A percentile compares a stretch with the other conserved stretches of the same genome.
Conservation (phyloP, 441 rosid genomes). For the Aleurites moluccanus region DNA sequence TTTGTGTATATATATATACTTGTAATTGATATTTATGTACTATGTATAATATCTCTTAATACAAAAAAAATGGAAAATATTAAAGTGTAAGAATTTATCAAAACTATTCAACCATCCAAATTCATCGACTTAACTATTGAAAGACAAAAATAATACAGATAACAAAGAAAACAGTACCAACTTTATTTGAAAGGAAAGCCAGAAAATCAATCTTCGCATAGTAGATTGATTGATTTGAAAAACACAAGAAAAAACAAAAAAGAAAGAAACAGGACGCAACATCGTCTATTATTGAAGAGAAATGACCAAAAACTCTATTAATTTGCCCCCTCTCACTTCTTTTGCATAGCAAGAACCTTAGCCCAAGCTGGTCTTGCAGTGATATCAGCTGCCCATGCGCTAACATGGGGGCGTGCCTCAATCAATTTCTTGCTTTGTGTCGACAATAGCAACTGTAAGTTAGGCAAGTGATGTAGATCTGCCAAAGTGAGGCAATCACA, state of each 20-base stretch:
- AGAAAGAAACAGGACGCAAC: not conserved
- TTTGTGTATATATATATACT: no score
- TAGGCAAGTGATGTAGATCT: constrained; percentile 70
- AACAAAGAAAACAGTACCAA: not conserved
- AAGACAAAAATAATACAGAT: not conserved
- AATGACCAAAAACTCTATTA: not conserved
- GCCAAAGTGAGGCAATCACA: constrained; percentile 58
- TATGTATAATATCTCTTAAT: no score
- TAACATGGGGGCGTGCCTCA: constrained; percentile 57
- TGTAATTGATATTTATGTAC: no score
- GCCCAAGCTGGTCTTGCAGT: constrained; percentile 66
- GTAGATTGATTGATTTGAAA: constrained; percentile 6
- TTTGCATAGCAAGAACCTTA: constrained; percentile 40
- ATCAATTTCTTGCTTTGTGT: constrained; percentile 46
- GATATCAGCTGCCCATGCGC: constrained; percentile 68
- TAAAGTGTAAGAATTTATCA: no score
- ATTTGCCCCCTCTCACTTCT: not conserved
- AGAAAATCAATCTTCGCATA: not conserved
- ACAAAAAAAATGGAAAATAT: no score
- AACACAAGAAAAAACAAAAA: not conserved
- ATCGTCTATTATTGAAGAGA: not conserved
- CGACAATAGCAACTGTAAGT: constrained; percentile 35
- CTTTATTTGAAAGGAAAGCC: not conserved
- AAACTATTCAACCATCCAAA: not conserved
- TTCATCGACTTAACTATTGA: not conserved